Base-by-base conservation (phyloP, 805 yeast species). In the Suhomyces canberraensis region DNA sequence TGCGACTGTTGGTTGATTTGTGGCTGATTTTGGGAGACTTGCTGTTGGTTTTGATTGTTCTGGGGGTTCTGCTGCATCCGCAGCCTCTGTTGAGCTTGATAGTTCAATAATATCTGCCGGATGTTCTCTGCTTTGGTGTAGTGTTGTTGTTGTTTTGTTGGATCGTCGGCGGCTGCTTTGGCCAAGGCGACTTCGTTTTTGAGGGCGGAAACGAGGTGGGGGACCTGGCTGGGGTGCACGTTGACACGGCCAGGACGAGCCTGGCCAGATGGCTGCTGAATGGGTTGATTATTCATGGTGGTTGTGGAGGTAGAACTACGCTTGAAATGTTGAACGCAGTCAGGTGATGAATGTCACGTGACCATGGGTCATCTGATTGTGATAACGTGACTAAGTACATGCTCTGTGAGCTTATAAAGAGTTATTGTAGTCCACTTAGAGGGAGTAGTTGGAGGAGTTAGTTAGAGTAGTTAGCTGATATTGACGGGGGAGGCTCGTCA, bases 71-170 rank as follows among this genome's bases (percentile, higher is more conserved):
- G 50, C 31, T 34, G 54, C 35, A 50, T 27, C 41, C 52, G 31
- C 26, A 50, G 37, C 38, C 54, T 37, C 41, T 72, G 69, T 44
- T 75, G 77, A 8, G 66, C 68, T 42, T 72, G 76, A 48, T 75
- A 78, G 37, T 73, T 75, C 34, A 79, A 63, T 50, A 83, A 65
- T 22, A 82, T 66, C 30, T 75, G 75, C 53, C 78, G 81, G 44
- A 83, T 78, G 37, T 73, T 73, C 29, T 81, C 79, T 3, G 87
- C 88, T 43, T 75, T 77, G 41, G 68, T 69, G 47, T 76, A 60
- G 47, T 81, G 82, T 43, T 78, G 80, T 47, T 76, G 75, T 14
- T 87, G 88, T 40, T 69, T 77, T 0, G 75, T 78, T 0, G 81
- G 71, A 17, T 73, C 76, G 22, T 69, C 68, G 3, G 87, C 86